phyloP scores from a whole-genome alignment of 768 basidiomycete genomes.

The Amanita phalloides region DNA sequence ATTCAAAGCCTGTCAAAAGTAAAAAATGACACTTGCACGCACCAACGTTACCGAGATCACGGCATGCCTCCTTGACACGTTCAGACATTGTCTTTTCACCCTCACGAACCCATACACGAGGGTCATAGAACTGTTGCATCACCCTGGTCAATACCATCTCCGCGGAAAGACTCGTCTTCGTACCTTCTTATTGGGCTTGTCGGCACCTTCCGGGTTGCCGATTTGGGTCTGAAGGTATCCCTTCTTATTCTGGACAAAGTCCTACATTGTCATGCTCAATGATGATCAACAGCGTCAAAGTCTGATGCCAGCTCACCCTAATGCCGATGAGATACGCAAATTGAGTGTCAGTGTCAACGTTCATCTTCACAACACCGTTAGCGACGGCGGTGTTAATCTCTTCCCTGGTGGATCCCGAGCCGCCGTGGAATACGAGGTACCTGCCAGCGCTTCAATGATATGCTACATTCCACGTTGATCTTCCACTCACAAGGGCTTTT shows the following conservation, averaged over 20 bases:
- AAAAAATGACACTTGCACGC: slow-evolving; percentile 4
- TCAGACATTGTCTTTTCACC: slow-evolving; percentile 86
- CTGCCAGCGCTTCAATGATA: slow-evolving; percentile 23
- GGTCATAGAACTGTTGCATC: slow-evolving; percentile 67
- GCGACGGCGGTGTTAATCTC: slow-evolving; percentile 89
- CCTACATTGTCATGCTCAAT: slow-evolving; percentile 25
- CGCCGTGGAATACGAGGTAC: slow-evolving; percentile 99
- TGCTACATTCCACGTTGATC: neutral
- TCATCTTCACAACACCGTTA: slow-evolving; percentile 98
- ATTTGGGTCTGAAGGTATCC: slow-evolving; percentile 87
- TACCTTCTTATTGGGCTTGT: slow-evolving; percentile 99
- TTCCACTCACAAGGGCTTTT: slow-evolving; percentile 73
- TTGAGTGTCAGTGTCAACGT: slow-evolving; percentile 93
- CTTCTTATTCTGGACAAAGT: slow-evolving; percentile 80
- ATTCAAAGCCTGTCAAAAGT: neutral
- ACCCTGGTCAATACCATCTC: slow-evolving; percentile 1
- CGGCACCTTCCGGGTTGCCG: slow-evolving; percentile 92
- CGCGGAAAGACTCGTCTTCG: neutral
- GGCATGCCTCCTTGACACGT: slow-evolving; percentile 91
- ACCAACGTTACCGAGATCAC: slow-evolving; percentile 65
- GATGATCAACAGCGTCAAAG: neutral
- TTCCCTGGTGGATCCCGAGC: slow-evolving; percentile 92
- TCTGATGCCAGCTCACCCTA: slow-evolving; percentile 33
- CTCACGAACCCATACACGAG: slow-evolving; percentile 97
- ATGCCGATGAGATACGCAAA: slow-evolving; percentile 87